A percentile compares a stretch with the other conserved stretches of the same genome.
These are phyloP conservation scores for Monosporascus sp. DNA, from an alignment of 2,329 filamentous ascomycete genomes.

Conservation along the genomic window DNA sequence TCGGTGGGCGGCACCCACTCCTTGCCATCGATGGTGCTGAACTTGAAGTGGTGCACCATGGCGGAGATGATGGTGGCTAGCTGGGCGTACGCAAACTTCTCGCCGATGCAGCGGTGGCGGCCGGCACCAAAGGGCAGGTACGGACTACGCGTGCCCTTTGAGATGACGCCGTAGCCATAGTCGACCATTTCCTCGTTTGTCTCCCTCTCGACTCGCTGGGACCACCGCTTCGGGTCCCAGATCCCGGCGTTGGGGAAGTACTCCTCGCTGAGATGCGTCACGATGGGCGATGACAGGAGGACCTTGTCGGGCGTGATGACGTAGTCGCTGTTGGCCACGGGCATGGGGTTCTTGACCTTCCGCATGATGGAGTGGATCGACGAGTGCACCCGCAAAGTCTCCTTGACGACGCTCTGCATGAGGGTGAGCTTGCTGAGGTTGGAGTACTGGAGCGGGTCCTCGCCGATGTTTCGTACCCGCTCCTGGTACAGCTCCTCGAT, in stretches of 20 bases:
- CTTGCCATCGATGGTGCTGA: conserved; percentile 67
- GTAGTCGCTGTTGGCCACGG: conserved; percentile 74
- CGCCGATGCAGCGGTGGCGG: conserved; percentile 89
- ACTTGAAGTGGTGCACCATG: conserved; percentile 72
- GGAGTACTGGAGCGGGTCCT: conserved; percentile 66
- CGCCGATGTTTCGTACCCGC: conserved; percentile 67
- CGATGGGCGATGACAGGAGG: conserved; percentile 79
- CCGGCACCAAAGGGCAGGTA: conserved; percentile 94
- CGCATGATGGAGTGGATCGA: conserved; percentile 95
- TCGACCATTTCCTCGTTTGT: conserved; percentile 72
- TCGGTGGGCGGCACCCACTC: conserved; percentile 63
- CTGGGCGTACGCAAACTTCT: conserved; percentile 93
- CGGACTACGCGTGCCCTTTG: conserved; percentile 81
- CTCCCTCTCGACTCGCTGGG: conserved; percentile 45
- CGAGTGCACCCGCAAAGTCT: conserved; percentile 84
- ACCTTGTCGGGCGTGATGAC: conserved; percentile 75
- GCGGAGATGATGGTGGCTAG: conserved; percentile 77
- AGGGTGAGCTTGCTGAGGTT: conserved; percentile 72
- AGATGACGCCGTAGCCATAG: conserved; percentile 89
- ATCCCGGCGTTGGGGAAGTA: conserved; percentile 77
- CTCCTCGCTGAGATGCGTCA: conserved; percentile 63
- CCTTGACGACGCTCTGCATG: conserved; percentile 80
- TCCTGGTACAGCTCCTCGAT: conserved; percentile 79
- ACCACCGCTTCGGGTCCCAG: conserved; percentile 92
- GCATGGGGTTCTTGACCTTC: conserved; percentile 83